A percentile compares a stretch with the other conserved stretches of the same genome.
Conservation (phyloP, 306 rosid species). For the Boehmeria nivea region DNA sequence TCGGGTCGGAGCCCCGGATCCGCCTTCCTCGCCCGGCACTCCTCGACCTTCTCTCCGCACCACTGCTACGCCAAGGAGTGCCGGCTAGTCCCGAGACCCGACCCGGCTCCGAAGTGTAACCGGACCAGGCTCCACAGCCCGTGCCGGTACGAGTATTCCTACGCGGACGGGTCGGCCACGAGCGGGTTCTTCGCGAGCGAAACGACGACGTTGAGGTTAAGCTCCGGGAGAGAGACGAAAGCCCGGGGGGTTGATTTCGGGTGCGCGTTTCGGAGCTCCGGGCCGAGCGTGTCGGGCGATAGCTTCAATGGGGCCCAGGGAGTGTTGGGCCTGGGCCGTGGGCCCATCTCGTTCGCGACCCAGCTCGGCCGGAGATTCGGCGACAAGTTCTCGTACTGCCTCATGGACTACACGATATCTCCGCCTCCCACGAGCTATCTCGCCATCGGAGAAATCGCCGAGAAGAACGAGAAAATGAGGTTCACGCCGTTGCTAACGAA, state of each 20-base stretch:
- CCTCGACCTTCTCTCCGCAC: conserved; percentile 48
- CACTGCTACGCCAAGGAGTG: conserved; percentile 59
- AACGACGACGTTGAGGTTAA: conserved; percentile 42
- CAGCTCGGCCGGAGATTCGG: conserved; percentile 60
- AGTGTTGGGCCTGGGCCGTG: conserved; percentile 72
- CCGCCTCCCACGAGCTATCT: conserved; percentile 72
- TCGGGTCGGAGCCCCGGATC: conserved; percentile 32
- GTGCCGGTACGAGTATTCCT: conserved; percentile 52
- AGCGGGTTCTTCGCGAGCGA: conserved; percentile 64
- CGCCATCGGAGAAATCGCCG: conserved; percentile 41
- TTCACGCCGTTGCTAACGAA: conserved; percentile 48
- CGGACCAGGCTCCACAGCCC: conserved; percentile 51
- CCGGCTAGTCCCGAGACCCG: conserved; percentile 44
- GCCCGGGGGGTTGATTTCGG: conserved; percentile 35
- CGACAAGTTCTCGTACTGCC: conserved; percentile 65
- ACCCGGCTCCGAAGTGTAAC: conserved; percentile 29
- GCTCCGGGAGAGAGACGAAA: conserved; percentile 19
- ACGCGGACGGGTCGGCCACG: conserved; percentile 54
- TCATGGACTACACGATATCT: conserved; percentile 60
- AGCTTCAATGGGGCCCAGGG: conserved; percentile 66
- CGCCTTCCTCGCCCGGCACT: conserved; percentile 55
- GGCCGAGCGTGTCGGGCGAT: conserved; percentile 55
- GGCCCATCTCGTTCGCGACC: conserved; percentile 59
- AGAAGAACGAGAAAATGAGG: conserved; percentile 13
- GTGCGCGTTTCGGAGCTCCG: conserved; percentile 51